Base-by-base conservation (phyloP, 345 rosid species). In the Combretum micranthum region DNA sequence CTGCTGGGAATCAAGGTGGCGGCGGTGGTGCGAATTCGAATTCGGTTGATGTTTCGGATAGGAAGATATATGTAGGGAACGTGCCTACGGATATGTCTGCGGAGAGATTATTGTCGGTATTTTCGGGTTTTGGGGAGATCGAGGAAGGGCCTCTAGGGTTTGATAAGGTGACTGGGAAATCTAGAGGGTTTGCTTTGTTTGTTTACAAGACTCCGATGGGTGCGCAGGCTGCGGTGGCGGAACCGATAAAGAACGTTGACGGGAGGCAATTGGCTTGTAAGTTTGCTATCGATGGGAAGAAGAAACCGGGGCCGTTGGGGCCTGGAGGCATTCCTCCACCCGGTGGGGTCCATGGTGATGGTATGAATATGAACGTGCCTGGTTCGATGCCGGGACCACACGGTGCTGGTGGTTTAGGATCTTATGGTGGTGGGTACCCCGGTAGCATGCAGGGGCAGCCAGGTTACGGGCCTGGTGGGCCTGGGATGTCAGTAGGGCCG, bases 131-230 rank as follows among this genome's bases (percentile, higher is more conserved):
- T 53, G 82, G 82, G 1, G 79, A 77, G 61, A 64, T 77, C 47
- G 82, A 77, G 63, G 79, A 71, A 63, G 97, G 97, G 14, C 97
- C 97, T 1, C 61, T 90, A 37, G 97, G 97, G 2, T 84, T 85
- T 51, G 97, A 90, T 70, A 87, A 87, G 64, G 74, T 76, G 72
- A 87, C 96, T 3, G 96, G 97, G 45, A 90, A 90, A 54, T 83
- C 95, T 1, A 83, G 75, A 53, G 97, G 97, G 0, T 90, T 83
- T 51, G 93, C 96, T 0, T 64, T 90, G 65, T 90, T 90, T 69
- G 96, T 90, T 3, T 90, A 87, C 21, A 90, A 84, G 83, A 78
- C 84, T 0, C 58, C 78, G 0, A 96, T 83, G 51, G 93, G 96
- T 16, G 96, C 97, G n/a, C 83, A 80, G 22, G 77, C 82, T 1